phyloP scores from a whole-genome alignment of 176 grass and related monocot species.

The Ensete glaucum region DNA sequence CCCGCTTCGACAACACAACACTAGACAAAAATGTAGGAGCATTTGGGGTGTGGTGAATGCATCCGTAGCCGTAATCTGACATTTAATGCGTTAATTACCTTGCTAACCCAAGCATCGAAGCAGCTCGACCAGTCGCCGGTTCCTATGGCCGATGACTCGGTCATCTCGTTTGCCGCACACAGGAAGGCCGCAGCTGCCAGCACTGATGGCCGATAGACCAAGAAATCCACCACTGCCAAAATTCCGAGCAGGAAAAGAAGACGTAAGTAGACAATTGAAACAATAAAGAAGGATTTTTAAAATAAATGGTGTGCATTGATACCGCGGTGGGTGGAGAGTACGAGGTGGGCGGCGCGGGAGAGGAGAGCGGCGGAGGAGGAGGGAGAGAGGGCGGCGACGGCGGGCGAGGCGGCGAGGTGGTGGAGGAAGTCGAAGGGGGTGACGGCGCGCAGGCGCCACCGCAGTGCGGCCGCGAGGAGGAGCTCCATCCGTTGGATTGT shows the following conservation, averaged over 20 bases:
- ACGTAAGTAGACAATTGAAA: not conserved
- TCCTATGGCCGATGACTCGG: not conserved
- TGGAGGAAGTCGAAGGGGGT: conserved; percentile 49
- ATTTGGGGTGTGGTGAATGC: too few species aligned
- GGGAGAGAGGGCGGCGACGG: conserved; percentile 1
- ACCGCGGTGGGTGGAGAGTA: conserved; percentile 27
- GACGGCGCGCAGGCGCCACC: conserved; percentile 33
- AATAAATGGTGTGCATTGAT: not conserved
- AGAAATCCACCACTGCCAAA: conserved; percentile 31
- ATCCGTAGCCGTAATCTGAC: not conserved
- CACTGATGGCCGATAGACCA: conserved; percentile 32
- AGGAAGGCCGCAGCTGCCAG: conserved; percentile 33
- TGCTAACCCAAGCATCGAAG: conserved; percentile 16
- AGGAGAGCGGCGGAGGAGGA: not conserved
- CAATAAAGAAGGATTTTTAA: not conserved
- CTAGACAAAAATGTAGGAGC: too few species aligned
- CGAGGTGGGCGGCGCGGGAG: conserved; percentile 9
- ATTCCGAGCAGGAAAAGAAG: not conserved
- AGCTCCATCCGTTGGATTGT: conserved; percentile 47
- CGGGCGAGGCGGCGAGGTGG: conserved; percentile 1
- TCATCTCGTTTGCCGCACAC: conserved; percentile 15
- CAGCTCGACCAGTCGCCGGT: not conserved
- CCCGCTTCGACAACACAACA: too few species aligned
- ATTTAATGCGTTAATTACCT: conserved; percentile 17
- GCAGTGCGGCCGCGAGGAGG: conserved; percentile 29